phyloP scores from a whole-genome alignment of 768 basidiomycete species.

The Boletellus sp. region DNA sequence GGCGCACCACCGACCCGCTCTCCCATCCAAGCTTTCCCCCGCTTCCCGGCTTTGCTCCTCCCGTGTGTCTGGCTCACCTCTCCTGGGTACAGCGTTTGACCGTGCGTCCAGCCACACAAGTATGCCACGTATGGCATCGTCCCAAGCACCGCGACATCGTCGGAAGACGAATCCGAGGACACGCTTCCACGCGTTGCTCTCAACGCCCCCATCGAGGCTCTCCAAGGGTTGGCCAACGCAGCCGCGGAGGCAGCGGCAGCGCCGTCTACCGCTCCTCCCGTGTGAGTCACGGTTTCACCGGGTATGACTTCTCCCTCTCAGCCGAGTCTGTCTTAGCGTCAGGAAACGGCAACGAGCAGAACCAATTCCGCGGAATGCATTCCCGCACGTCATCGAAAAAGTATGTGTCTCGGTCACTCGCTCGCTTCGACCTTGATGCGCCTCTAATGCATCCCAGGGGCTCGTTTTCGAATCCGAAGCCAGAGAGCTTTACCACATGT shows the following conservation, averaged over 20 bases:
- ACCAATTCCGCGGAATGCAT: constrained; percentile 79
- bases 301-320: neutral
- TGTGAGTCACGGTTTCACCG: constrained; percentile 35
- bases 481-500: constrained; percentile 90
- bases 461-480: constrained; percentile 84
- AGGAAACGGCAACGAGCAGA: constrained; percentile 85
- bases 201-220: constrained; percentile 90
- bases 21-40: constrained; percentile 63
- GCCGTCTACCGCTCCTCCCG: constrained; percentile 59
- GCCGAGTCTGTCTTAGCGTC: constrained; percentile 32
- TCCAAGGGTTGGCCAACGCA: constrained; percentile 92
- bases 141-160: constrained; percentile 77
- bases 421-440: neutral
- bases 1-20: constrained; percentile 28
- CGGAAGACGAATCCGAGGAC: constrained; percentile 90
- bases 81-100: constrained; percentile 16
- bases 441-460: constrained; percentile 45
- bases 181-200: constrained; percentile 78
- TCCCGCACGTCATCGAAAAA: constrained; percentile 89
- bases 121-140: constrained; percentile 90
- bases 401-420: constrained; percentile 29
- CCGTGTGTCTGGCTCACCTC: constrained; percentile 45
- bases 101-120: constrained; percentile 65
- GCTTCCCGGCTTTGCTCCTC: constrained; percentile 88
- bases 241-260: constrained; percentile 90